Percentiles rank a stretch among this genome's conserved stretches.
These are phyloP conservation scores for Filobasidium wieringae DNA, from an alignment of 768 basidiomycete genomes.

Conservation along the genomic window DNA sequence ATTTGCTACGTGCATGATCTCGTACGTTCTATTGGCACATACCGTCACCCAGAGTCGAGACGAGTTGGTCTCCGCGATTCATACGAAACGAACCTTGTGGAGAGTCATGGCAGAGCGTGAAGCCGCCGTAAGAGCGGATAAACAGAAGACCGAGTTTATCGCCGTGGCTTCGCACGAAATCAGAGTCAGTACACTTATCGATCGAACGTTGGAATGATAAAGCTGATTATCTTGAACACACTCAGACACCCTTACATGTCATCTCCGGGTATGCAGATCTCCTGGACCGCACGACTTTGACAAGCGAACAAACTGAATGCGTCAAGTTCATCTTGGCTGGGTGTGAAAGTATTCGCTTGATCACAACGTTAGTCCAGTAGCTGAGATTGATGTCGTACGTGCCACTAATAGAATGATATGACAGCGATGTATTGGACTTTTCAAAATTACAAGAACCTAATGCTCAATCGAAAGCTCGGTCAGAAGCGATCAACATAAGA, in stretches of 20 bases:
- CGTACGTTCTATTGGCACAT: slow-evolving; percentile 6
- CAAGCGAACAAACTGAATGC: slow-evolving; percentile 7
- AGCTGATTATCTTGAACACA: neutral
- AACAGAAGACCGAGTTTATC: slow-evolving; percentile 11
- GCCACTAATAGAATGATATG: neutral
- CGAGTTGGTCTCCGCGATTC: slow-evolving; percentile 6
- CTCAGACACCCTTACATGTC: slow-evolving; percentile 9
- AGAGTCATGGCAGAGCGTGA: slow-evolving; percentile 7
- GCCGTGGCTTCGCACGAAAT: slow-evolving; percentile 10
- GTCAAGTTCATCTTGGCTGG: slow-evolving; percentile 3
- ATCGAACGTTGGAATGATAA: neutral
- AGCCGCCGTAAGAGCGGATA: slow-evolving; percentile 5
- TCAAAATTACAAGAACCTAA: slow-evolving; percentile 6
- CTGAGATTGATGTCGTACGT: neutral
- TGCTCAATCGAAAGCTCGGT: slow-evolving; percentile 3
- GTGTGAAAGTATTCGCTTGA: slow-evolving; percentile 7
- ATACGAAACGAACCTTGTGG: slow-evolving; percentile 7
- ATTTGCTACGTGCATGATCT: slow-evolving; percentile 4
- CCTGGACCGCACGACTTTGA: slow-evolving; percentile 1
- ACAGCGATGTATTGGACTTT: slow-evolving; percentile 7
- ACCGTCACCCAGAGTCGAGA: slow-evolving; percentile 6
- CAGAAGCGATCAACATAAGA: slow-evolving; percentile 4
- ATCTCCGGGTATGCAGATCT: slow-evolving; percentile 8
- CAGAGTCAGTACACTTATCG: neutral
- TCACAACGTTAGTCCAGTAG: slow-evolving; percentile 7